These are phyloP conservation scores for Cyclostephanos tholiformis DNA, from an alignment of 108 stramenopile species.

Conservation along the genomic window DNA sequence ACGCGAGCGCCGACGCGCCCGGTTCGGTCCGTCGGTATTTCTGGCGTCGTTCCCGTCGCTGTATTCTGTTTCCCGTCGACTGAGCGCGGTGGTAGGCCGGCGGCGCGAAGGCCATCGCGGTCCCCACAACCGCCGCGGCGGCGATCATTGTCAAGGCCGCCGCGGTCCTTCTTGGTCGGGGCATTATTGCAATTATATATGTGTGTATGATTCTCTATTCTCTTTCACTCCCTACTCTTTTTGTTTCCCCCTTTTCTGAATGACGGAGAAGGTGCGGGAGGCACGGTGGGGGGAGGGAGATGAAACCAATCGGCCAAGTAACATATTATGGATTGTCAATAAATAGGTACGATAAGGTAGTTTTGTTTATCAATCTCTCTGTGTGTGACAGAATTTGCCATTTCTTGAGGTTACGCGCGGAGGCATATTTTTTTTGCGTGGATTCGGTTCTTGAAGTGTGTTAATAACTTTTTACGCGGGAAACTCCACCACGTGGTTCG, in stretches of 20 bases:
- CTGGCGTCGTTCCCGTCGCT: not conserved
- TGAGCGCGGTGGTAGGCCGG: slow-evolving; percentile 4
- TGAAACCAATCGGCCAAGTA: no score
- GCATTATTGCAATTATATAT: slow-evolving; percentile 11
- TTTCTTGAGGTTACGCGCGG: not conserved
- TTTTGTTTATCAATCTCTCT: no score
- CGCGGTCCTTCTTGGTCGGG: slow-evolving; percentile 39
- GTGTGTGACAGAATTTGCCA: no score
- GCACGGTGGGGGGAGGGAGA: no score
- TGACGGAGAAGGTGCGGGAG: no score
- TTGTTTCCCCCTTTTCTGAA: no score
- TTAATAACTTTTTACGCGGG: no score
- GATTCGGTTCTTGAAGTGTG: no score
- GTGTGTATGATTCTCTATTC: not conserved
- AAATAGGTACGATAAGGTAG: no score
- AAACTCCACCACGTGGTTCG: no score
- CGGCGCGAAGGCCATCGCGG: slow-evolving; percentile 34
- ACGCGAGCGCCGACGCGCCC: slow-evolving; percentile 4
- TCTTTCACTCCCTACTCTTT: no score
- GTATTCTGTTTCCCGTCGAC: slow-evolving; percentile 14
- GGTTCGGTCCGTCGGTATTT: not conserved
- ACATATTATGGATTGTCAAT: no score
- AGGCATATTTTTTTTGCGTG: not conserved
- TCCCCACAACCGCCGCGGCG: slow-evolving; percentile 27
- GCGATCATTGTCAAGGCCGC: slow-evolving; percentile 23